Evolutionary conservation across 352 stramenopile species (phyloP), one percentile per base, ranked within the genome.

Genomic region (Phytophthora constricta): DNA sequence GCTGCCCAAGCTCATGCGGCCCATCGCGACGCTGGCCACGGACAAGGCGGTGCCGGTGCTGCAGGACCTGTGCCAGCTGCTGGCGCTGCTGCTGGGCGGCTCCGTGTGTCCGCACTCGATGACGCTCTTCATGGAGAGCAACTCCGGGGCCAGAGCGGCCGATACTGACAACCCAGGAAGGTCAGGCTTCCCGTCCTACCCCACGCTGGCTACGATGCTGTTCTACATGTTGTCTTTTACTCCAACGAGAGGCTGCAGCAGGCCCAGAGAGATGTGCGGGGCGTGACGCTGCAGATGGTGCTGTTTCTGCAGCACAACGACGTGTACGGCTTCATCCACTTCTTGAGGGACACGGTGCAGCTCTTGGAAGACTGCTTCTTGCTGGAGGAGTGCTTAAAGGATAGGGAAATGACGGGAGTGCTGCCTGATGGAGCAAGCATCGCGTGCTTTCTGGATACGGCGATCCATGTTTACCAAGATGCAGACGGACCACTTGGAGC

Each of bases 171-270:
- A 61, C 22, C 39, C 46, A 27, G 31, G 50, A 27, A 34, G 68
- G 0, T 73, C 68, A 5, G 66, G 66, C 22, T 72, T 77, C 19
- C 66, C 74, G 17, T 81, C 76, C 16, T 87, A 82, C 48, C 66
- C 77, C 11, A 83, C 74, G 2, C 71, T 88, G 33, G 80, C 72
- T 19, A 90, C 74, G 7, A 89, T 92, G 73, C 62, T 91, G 23
- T 86, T 92, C 37, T 90, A 91, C 46, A 86, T 92, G 79, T 52
- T 92, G 8, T 86, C 79, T 13, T 92, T 41, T 90, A 82, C 51
- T 83, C 74, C 2, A 89, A 83, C 25, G 50, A 70, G 17, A 61
- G 33, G 25, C 64, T 90, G 4, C 54, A 45, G 14, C 55, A 74
- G 8, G 70, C 79, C 1, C 82, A 90, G 34, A 33, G 56, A 49